A percentile compares a stretch with the other conserved stretches of the same genome.
Evolutionary conservation across 306 rosid genomes (phyloP).

Genomic region (Castanopsis chinensis): DNA sequence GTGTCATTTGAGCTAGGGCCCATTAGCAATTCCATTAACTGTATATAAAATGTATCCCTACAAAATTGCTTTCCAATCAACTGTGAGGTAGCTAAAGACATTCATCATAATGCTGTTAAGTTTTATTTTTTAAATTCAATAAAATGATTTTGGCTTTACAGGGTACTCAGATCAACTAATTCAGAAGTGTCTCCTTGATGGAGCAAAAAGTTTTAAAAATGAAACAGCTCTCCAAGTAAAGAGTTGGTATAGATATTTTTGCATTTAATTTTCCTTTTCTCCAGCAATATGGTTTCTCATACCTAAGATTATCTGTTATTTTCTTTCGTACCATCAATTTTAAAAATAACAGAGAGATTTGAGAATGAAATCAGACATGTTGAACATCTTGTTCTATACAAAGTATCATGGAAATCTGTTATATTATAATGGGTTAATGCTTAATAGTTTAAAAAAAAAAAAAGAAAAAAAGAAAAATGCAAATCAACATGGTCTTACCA

Average conservation of each 20-base stretch:
- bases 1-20: too few species aligned
- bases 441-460: conserved; percentile 17
- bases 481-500: conserved; percentile 45
- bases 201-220: background rate
- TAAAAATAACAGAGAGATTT: background rate
- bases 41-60: too few species aligned
- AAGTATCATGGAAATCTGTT: background rate
- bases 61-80: too few species aligned
- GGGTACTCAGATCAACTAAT: background rate
- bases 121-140: too few species aligned
- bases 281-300: background rate
- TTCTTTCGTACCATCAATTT: background rate
- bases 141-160: background rate
- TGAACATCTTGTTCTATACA: background rate
- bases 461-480: background rate
- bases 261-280: conserved; percentile 2
- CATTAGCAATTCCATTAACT: too few species aligned
- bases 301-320: background rate
- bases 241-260: background rate
- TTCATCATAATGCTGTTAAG: too few species aligned
- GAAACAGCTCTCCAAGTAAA: too few species aligned
- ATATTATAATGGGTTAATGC: background rate
- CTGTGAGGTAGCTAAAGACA: too few species aligned
- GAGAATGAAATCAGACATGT: background rate
- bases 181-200: background rate